phyloP scores from a whole-genome alignment of 2,329 filamentous ascomycete genomes.

The Hypomyces perniciosus region DNA sequence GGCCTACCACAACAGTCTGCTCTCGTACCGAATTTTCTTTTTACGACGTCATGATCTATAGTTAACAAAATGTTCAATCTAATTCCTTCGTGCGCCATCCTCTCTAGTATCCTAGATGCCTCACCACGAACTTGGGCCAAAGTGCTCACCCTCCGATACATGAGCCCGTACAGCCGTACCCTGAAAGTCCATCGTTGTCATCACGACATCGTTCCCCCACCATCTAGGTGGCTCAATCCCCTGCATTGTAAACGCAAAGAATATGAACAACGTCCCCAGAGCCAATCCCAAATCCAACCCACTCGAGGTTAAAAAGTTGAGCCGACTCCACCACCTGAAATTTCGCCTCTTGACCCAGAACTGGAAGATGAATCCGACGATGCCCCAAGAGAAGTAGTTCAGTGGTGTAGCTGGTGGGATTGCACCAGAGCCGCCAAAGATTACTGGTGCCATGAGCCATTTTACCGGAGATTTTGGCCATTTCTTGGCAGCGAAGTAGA shows the following conservation, averaged over 20 bases:
- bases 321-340: conserved; percentile 65
- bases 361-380: conserved; percentile 67
- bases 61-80: not conserved
- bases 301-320: conserved; percentile 67
- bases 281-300: conserved; percentile 65
- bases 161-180: conserved; percentile 53
- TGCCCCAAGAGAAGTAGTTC: conserved; percentile 68
- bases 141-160: conserved; percentile 49
- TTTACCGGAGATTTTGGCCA: conserved; percentile 46
- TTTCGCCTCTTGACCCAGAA: conserved; percentile 57
- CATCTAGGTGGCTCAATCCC: conserved; percentile 57
- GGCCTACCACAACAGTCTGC: too few species aligned
- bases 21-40: too few species aligned
- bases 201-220: conserved; percentile 61
- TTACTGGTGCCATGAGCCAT: conserved; percentile 55
- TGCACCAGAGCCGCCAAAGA: conserved; percentile 52
- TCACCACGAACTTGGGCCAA: conserved; percentile 54
- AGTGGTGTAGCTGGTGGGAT: conserved; percentile 65
- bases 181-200: conserved; percentile 55
- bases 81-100: too few species aligned
- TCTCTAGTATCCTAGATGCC: not conserved
- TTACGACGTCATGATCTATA: not conserved
- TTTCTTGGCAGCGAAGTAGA: conserved; percentile 44
- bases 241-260: conserved; percentile 62
- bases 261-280: conserved; percentile 61